A percentile compares a stretch with the other conserved stretches of the same genome.
These are phyloP conservation scores for Pelagophyceae sp. DNA, from an alignment of 352 stramenopile genomes.

Conservation along the genomic window DNA sequence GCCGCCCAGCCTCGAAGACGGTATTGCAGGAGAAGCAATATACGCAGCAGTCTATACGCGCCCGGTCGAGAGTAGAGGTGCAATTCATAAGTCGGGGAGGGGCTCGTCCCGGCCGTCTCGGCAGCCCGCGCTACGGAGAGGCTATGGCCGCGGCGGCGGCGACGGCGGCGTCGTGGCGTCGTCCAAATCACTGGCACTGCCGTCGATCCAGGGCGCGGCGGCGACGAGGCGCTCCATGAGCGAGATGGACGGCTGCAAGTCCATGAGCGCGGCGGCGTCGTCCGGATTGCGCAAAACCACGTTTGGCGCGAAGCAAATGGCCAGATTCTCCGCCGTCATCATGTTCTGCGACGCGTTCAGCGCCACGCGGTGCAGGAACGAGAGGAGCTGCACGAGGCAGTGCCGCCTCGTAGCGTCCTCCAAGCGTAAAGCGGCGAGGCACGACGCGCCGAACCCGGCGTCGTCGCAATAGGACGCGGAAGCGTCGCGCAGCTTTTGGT, in stretches of 20 bases:
- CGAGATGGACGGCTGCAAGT: neutral
- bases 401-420: neutral
- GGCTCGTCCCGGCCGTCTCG: no score
- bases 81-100: no score
- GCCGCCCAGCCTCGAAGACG: no score
- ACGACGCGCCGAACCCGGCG: neutral
- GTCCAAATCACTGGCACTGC: no score
- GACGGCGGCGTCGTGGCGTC: no score
- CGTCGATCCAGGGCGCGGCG: no score
- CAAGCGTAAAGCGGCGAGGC: neutral
- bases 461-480: neutral
- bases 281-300: slow-evolving; percentile 2
- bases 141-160: no score
- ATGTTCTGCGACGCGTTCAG: neutral
- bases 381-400: neutral
- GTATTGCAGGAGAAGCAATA: no score
- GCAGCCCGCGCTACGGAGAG: no score
- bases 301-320: slow-evolving; percentile 19
- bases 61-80: no score
- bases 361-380: neutral
- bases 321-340: slow-evolving; percentile 17
- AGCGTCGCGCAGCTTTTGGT: neutral
- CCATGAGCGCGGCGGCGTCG: neutral
- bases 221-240: slow-evolving; percentile 6
- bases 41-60: no score